These are phyloP conservation scores for Alternaria atra DNA, from an alignment of 2,329 filamentous ascomycete species.

Conservation along the genomic window DNA sequence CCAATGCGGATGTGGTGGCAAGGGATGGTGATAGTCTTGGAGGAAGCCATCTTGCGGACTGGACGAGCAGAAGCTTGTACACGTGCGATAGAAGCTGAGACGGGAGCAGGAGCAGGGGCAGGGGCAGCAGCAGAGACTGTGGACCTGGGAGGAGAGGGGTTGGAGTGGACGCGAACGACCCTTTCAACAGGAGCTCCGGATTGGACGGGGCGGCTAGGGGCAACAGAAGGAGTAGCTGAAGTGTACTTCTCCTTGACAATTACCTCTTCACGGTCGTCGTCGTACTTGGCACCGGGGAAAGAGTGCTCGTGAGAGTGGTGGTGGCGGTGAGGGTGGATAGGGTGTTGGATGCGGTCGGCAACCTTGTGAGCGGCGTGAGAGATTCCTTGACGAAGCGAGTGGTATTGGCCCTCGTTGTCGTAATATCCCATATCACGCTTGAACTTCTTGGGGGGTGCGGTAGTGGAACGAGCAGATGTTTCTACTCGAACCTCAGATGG, in stretches of 20 bases:
- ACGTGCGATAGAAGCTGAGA: constrained; percentile 28
- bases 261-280: constrained; percentile 55
- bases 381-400: constrained; percentile 76
- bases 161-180: constrained; percentile 46
- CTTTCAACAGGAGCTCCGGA: constrained; percentile 49
- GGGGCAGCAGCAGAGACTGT: constrained; percentile 68
- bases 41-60: constrained; percentile 60
- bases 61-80: constrained; percentile 22
- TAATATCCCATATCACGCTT: constrained; percentile 79
- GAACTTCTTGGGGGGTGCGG: constrained; percentile 60
- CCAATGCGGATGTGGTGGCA: constrained; percentile 99
- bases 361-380: constrained; percentile 62
- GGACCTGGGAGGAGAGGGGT: constrained; percentile 44
- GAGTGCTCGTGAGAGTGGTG: constrained; percentile 52
- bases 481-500: constrained; percentile 61
- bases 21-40: constrained; percentile 95
- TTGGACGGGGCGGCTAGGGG: constrained; percentile 47
- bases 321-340: constrained; percentile 66
- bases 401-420: constrained; percentile 80
- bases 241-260: constrained; percentile 58
- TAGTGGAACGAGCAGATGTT: constrained; percentile 59
- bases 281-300: constrained; percentile 44
- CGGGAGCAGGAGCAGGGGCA: constrained; percentile 69
- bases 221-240: constrained; percentile 40
- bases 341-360: constrained; percentile 71